Evolutionary conservation across 2,329 filamentous ascomycete genomes (phyloP).

Genomic region (Curvularia lunata): DNA sequence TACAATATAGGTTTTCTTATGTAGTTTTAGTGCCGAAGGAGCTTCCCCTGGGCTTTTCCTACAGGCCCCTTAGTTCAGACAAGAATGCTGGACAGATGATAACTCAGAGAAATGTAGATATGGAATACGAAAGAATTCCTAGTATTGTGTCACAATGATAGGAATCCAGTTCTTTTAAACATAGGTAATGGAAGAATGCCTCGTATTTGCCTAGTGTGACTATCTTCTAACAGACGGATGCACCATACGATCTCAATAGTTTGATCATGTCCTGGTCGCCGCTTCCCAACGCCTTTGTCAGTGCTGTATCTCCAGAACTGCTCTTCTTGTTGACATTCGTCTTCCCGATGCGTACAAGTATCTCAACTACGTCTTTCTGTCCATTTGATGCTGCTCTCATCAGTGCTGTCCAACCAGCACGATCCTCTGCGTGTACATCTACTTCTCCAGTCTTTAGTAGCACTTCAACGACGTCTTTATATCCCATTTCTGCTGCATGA

Average conservation of each 20-base stretch:
- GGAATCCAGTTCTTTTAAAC: neutral
- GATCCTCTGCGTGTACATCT: constrained; percentile 14
- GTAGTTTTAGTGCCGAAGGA: neutral
- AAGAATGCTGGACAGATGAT: too few species aligned
- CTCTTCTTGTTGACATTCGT: neutral
- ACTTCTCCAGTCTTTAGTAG: constrained; percentile 11
- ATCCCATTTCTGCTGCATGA: constrained; percentile 5
- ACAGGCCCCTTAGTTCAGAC: neutral
- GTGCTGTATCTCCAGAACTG: neutral
- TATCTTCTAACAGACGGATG: neutral
- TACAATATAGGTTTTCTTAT: too few species aligned
- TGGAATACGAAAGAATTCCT: too few species aligned
- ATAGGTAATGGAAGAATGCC: too few species aligned
- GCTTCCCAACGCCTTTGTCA: too few species aligned
- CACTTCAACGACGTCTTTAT: constrained; percentile 3
- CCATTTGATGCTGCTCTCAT: neutral
- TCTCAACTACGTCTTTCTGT: too few species aligned
- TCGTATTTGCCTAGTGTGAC: too few species aligned
- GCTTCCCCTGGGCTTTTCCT: neutral
- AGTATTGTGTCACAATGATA: neutral
- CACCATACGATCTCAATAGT: neutral
- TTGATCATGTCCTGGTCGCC: neutral
- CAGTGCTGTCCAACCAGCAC: neutral
- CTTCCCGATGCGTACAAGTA: neutral
- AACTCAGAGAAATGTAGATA: too few species aligned